Conservation (phyloP, 768 basidiomycete genomes). For the Cystofilobasidium bisporidii region DNA sequence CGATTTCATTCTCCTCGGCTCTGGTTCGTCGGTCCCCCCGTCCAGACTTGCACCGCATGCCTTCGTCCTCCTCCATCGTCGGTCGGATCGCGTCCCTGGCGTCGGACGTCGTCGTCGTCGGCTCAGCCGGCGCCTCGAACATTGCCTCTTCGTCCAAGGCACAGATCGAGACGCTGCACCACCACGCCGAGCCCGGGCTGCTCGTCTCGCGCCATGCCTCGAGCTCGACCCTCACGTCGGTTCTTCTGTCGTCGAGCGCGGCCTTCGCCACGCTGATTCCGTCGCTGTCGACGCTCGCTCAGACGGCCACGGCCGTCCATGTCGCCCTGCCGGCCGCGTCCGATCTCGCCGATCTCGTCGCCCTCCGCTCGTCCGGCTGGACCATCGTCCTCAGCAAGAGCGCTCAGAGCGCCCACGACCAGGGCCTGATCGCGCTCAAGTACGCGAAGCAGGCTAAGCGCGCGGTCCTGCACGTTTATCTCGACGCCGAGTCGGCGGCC, state of each 20-base stretch:
- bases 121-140: not conserved
- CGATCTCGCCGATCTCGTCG: conserved; percentile 45
- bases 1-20: not conserved
- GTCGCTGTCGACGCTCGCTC: conserved; percentile 23
- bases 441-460: conserved; percentile 60
- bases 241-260: conserved; percentile 24
- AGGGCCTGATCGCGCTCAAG: conserved; percentile 74
- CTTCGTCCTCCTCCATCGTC: conserved; percentile 19
- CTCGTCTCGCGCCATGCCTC: conserved; percentile 17
- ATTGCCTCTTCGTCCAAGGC: conserved; percentile 10
- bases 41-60: not conserved
- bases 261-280: conserved; percentile 30
- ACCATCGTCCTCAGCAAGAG: conserved; percentile 71
- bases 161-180: conserved; percentile 16
- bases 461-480: conserved; percentile 80
- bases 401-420: conserved; percentile 74
- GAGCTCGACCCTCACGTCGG: conserved; percentile 25
- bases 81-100: conserved; percentile 24
- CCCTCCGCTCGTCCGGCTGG: conserved; percentile 67
- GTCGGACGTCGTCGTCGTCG: conserved; percentile 19
- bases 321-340: conserved; percentile 21
- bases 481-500: conserved; percentile 42
- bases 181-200: conserved; percentile 24
- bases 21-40: not conserved
- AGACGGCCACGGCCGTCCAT: conserved; percentile 30